Percentiles rank a stretch among this genome's conserved stretches.
Conservation (phyloP, 371 early-diverging fungal species). For the Rhizopus arrhizus region DNA sequence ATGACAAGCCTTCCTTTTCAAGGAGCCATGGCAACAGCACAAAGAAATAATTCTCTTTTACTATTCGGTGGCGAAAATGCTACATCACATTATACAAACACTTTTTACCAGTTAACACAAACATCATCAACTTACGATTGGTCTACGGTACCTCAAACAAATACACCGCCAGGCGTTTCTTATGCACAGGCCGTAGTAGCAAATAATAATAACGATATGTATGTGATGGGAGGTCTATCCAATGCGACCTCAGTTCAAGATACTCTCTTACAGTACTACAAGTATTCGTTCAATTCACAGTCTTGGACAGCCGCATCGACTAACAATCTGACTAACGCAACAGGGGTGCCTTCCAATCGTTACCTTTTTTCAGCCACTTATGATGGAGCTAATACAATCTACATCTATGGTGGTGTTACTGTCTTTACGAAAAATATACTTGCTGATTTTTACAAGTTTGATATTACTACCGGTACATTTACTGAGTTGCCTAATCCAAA, state of each 20-base stretch:
- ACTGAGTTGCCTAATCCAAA: conserved; percentile 21
- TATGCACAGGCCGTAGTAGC: conserved; percentile 30
- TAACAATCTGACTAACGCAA: conserved; percentile 10
- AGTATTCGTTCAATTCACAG: conserved; percentile 21
- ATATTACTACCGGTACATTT: conserved; percentile 17
- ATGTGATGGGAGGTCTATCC: conserved; percentile 30
- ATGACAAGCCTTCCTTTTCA: conserved; percentile 31
- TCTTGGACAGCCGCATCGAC: conserved; percentile 22
- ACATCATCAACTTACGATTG: conserved; percentile 25
- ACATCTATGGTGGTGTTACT: conserved; percentile 38
- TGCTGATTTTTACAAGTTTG: conserved; percentile 30
- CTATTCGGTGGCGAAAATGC: conserved; percentile 39
- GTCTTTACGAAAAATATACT: conserved; percentile 11
- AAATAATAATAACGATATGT: conserved; percentile 19
- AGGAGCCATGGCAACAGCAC: conserved; percentile 33
- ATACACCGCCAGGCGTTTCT: conserved; percentile 15
- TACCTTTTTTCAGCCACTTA: conserved; percentile 19
- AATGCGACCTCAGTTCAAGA: conserved; percentile 6
- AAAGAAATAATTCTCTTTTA: conserved; percentile 28
- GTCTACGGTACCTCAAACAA: conserved; percentile 26
- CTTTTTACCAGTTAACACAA: conserved; percentile 31
- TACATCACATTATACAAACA: conserved; percentile 22
- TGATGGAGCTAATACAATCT: conserved; percentile 18
- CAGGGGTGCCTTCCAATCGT: conserved; percentile 21
- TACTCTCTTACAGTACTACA: conserved; percentile 20